Evolutionary conservation across 23 red algal species (phyloP).

Genomic region (Agarophyton chilense): DNA sequence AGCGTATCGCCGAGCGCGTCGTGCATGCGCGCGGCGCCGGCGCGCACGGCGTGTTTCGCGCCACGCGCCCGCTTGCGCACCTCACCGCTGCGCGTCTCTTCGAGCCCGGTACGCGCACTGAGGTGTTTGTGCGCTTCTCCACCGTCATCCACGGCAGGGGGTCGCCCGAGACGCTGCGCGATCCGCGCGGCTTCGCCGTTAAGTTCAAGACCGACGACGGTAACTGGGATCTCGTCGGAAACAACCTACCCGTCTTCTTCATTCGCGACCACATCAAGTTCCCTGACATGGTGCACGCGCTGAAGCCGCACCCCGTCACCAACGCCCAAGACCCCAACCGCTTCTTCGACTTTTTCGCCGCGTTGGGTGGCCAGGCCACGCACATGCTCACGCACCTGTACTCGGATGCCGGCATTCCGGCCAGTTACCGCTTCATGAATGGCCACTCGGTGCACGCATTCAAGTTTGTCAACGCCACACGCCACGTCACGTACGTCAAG

Average conservation of each 20-base stretch:
- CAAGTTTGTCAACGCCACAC: too few relatives aligned
- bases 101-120: too few relatives aligned
- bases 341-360: slow-evolving; percentile 87
- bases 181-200: too few relatives aligned
- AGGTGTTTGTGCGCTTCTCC: too few relatives aligned
- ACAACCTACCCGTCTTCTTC: slow-evolving; percentile 94
- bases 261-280: slow-evolving; percentile 93
- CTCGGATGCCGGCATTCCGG: too few relatives aligned
- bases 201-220: slow-evolving; percentile 76
- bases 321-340: slow-evolving; percentile 56
- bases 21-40: slow-evolving; percentile 84
- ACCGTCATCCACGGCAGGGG: slow-evolving; percentile 85
- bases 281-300: slow-evolving; percentile 86
- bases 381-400: too few relatives aligned
- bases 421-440: too few relatives aligned
- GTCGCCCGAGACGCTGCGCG: slow-evolving; percentile 88
- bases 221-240: slow-evolving; percentile 90
- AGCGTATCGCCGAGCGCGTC: slow-evolving; percentile 90
- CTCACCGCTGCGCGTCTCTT: too few relatives aligned
- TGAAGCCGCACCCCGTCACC: slow-evolving; percentile 79
- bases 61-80: too few relatives aligned
- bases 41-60: slow-evolving; percentile 78
- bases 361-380: too few relatives aligned
- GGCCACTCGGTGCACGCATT: too few relatives aligned
- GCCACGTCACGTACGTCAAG: too few relatives aligned